Percentiles rank a stretch among this genome's conserved stretches.
phyloP scores from a whole-genome alignment of 805 yeast species.

The Kazachstania martiniae region DNA sequence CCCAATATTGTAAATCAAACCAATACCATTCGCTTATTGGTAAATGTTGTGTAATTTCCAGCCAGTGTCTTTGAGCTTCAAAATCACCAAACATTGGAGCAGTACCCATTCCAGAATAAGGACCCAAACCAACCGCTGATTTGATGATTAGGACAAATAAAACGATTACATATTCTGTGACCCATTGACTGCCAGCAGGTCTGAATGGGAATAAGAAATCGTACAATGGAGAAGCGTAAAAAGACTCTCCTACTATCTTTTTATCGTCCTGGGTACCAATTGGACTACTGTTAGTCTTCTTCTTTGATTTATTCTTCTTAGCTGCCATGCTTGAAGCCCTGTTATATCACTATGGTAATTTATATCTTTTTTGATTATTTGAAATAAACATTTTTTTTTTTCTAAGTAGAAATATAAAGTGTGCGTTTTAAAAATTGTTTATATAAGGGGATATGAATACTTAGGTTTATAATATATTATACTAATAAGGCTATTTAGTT shows the following conservation, averaged over 20 bases:
- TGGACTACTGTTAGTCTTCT: background rate
- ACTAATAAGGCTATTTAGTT: too few relatives aligned
- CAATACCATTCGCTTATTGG: slow-evolving; percentile 78
- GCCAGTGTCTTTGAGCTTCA: slow-evolving; percentile 98
- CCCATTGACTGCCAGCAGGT: slow-evolving; percentile 83
- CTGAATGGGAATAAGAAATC: slow-evolving; percentile 72
- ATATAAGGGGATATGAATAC: too few relatives aligned
- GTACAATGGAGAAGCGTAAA: slow-evolving; percentile 56
- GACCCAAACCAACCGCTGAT: slow-evolving; percentile 80
- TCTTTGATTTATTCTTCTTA: background rate
- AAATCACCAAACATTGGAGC: slow-evolving; percentile 91
- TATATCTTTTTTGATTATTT: too few relatives aligned
- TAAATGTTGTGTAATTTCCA: slow-evolving; percentile 74
- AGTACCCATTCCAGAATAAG: slow-evolving; percentile 61
- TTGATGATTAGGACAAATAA: slow-evolving; percentile 66
- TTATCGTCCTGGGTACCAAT: background rate
- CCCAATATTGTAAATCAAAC: slow-evolving; percentile 89
- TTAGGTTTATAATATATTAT: too few relatives aligned
- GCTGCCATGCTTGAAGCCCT: too few relatives aligned
- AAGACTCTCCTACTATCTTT: slow-evolving; percentile 19
- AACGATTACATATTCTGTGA: slow-evolving; percentile 66
- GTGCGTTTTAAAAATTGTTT: too few relatives aligned
- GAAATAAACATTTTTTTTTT: too few relatives aligned
- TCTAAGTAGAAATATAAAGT: too few relatives aligned
- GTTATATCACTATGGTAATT: too few relatives aligned